Evolutionary conservation across 208 protist species (phyloP).

Genomic region (Naegleria fowleri): DNA sequence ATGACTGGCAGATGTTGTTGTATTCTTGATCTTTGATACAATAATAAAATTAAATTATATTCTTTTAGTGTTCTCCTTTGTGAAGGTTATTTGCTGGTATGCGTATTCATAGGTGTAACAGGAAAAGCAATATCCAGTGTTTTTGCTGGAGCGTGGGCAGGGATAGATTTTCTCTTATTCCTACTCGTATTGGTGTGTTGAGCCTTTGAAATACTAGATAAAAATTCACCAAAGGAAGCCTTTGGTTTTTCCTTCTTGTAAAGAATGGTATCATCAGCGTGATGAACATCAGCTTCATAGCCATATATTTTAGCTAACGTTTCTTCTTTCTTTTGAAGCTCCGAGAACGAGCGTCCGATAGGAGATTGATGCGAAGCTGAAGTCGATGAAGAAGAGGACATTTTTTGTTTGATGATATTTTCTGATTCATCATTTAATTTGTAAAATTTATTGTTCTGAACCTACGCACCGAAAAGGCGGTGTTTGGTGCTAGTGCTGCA

Average conservation of each 20-base stretch:
- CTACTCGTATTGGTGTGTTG: background rate
- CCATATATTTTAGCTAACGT: background rate
- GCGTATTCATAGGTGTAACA: background rate
- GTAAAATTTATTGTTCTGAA: no score
- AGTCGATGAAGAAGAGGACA: no score
- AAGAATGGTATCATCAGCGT: background rate
- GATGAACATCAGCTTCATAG: background rate
- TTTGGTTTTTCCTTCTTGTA: background rate
- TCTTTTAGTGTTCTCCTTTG: no score
- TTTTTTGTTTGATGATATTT: no score
- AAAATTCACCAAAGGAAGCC: background rate
- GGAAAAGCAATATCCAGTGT: background rate
- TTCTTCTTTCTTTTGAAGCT: background rate
- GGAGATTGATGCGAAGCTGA: no score
- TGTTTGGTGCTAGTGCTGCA: no score
- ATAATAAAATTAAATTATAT: no score
- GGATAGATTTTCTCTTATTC: background rate
- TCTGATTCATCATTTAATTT: no score
- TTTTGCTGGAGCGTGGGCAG: background rate
- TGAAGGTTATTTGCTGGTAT: no score
- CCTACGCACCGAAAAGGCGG: no score
- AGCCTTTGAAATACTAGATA: background rate
- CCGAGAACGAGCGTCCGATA: background rate
- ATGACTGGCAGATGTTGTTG: no score
- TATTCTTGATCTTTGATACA: no score